Conservation (phyloP, 345 rosid species). For the Sisymbrium irio region DNA sequence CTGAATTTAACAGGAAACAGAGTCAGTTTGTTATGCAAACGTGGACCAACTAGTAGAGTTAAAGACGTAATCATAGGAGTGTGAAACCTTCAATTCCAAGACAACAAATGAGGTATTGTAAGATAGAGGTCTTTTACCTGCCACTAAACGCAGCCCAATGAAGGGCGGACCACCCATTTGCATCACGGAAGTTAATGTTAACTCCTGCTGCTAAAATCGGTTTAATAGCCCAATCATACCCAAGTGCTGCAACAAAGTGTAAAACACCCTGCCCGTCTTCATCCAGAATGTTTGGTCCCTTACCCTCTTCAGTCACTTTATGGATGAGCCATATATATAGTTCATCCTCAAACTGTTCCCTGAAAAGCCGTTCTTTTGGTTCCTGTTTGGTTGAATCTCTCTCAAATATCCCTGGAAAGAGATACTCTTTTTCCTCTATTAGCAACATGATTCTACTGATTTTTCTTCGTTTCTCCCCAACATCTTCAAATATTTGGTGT, state of each 20-base stretch:
- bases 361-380: conserved; percentile 38
- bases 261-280: conserved; percentile 76
- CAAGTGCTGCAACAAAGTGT: conserved; percentile 84
- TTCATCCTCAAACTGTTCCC: conserved; percentile 57
- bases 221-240: conserved; percentile 81
- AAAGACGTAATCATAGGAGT: neutral
- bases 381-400: conserved; percentile 37
- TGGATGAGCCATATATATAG: conserved; percentile 75
- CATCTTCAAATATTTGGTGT: conserved; percentile 41
- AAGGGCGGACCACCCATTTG: conserved; percentile 92
- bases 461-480: conserved; percentile 45
- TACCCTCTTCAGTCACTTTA: conserved; percentile 69
- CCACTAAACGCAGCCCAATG: conserved; percentile 97
- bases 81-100: neutral
- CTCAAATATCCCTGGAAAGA: conserved; percentile 32
- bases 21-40: conserved; percentile 1
- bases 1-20: conserved; percentile 41
- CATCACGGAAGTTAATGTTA: conserved; percentile 85
- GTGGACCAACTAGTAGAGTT: neutral
- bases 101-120: neutral
- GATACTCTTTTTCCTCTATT: conserved; percentile 71
- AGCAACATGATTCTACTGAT: conserved; percentile 54
- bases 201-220: conserved; percentile 71
- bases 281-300: conserved; percentile 67
- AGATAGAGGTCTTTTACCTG: conserved; percentile 54